phyloP scores from a whole-genome alignment of 768 basidiomycete genomes.

The Leccinum arenicola region DNA sequence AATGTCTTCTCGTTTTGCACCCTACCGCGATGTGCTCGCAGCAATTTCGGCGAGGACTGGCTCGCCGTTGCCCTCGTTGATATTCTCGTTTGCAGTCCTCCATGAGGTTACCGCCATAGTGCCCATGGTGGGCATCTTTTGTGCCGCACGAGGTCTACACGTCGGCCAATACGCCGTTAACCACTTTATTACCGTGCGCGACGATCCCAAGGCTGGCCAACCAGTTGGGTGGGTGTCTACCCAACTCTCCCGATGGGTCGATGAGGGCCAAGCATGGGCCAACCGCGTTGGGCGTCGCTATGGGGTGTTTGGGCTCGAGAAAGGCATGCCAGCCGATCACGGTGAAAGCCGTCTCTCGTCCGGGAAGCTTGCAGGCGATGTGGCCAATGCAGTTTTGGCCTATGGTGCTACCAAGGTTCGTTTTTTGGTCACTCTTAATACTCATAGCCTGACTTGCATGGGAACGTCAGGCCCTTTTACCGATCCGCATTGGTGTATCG shows the following conservation, averaged over 20 bases:
- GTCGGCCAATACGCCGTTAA: constrained; percentile 65
- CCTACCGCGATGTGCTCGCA: constrained; percentile 54
- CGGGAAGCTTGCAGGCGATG: constrained; percentile 61
- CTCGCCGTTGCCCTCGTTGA: constrained; percentile 71
- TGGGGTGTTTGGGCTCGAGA: constrained; percentile 77
- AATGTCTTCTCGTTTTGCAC: constrained; percentile 37
- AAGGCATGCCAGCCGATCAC: constrained; percentile 29
- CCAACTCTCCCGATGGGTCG: constrained; percentile 58
- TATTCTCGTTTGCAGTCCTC: constrained; percentile 75
- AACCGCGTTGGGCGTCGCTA: constrained; percentile 71
- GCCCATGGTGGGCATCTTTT: constrained; percentile 75
- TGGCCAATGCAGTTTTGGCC: constrained; percentile 80
- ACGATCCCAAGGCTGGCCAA: constrained; percentile 9
- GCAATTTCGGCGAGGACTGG: constrained; percentile 67
- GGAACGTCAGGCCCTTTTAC: constrained; percentile 61
- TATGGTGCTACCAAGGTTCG: constrained; percentile 78
- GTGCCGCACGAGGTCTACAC: constrained; percentile 59
- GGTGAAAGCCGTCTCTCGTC: constrained; percentile 18
- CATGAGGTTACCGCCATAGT: constrained; percentile 84
- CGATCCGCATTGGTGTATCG: constrained; percentile 68
- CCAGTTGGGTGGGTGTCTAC: constrained; percentile 39
- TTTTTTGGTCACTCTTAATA: background rate
- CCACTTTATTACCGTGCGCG: constrained; percentile 23
- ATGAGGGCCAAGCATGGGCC: constrained; percentile 74
- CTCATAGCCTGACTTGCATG: background rate